Evolutionary conservation across 108 stramenopile genomes (phyloP).

Genomic region (Skeletonema costatum): DNA sequence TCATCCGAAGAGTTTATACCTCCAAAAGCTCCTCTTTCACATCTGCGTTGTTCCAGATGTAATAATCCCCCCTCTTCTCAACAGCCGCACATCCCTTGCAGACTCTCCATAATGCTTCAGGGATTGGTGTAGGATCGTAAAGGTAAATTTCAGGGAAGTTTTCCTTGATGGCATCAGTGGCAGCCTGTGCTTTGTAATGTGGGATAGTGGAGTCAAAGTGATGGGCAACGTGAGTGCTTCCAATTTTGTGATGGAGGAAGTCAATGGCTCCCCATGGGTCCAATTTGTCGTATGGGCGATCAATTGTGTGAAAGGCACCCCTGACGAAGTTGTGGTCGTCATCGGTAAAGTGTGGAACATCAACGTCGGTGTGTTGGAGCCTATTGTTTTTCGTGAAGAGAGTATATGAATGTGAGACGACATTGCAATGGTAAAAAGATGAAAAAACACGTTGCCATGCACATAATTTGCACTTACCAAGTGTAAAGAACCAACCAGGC

Average conservation of each 20-base stretch:
- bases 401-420: not conserved
- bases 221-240: slow-evolving; percentile 96
- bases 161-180: slow-evolving; percentile 90
- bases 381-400: slow-evolving; percentile 2
- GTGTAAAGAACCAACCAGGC: slow-evolving; percentile 98
- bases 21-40: slow-evolving; percentile 50
- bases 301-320: slow-evolving; percentile 97
- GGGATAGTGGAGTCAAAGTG: slow-evolving; percentile 94
- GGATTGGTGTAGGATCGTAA: slow-evolving; percentile 87
- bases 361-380: slow-evolving; percentile 97
- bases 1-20: not conserved
- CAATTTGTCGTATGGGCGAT: slow-evolving; percentile 93
- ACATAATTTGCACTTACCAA: slow-evolving; percentile 57
- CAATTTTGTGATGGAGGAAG: slow-evolving; percentile 96
- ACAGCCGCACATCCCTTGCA: slow-evolving; percentile 82
- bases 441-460: not conserved
- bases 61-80: slow-evolving; percentile 74
- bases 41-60: slow-evolving; percentile 83
- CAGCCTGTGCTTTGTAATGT: slow-evolving; percentile 85
- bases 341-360: slow-evolving; percentile 94
- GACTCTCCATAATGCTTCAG: slow-evolving; percentile 84
- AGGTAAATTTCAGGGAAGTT: slow-evolving; percentile 82
- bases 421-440: not conserved
- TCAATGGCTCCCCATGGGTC: slow-evolving; percentile 90
- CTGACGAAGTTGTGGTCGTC: slow-evolving; percentile 94